These are phyloP conservation scores for Coniophora puteana DNA, from an alignment of 1,284 basidiomycete species.

Conservation along the genomic window DNA sequence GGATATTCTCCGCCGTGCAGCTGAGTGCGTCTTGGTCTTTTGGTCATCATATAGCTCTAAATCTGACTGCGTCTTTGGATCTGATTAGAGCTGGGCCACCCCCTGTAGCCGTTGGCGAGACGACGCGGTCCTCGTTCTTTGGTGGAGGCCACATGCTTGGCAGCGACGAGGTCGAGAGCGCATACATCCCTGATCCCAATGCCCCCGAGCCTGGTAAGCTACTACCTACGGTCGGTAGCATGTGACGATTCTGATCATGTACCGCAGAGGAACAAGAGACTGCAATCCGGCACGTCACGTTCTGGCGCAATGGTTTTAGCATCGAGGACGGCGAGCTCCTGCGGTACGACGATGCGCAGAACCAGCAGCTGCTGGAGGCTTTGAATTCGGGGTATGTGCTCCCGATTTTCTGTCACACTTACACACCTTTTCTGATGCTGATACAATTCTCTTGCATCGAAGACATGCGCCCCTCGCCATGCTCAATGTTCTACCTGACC, in stretches of 20 bases:
- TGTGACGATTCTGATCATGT: neutral
- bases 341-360: constrained; percentile 81
- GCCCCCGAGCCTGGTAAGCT: constrained; percentile 21
- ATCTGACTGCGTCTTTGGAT: constrained; percentile 5
- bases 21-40: constrained; percentile 54
- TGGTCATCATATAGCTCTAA: neutral
- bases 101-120: constrained; percentile 15
- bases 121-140: constrained; percentile 36
- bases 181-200: constrained; percentile 67
- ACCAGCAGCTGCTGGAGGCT: constrained; percentile 70
- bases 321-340: constrained; percentile 89
- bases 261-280: constrained; percentile 50
- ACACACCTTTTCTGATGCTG: constrained; percentile 1
- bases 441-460: neutral
- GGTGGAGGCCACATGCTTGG: constrained; percentile 86
- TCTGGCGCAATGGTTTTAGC: constrained; percentile 95
- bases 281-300: constrained; percentile 78
- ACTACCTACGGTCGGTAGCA: too few relatives aligned
- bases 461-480: constrained; percentile 79
- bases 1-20: constrained; percentile 80
- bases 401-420: neutral
- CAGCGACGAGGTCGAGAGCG: constrained; percentile 76
- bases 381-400: constrained; percentile 72
- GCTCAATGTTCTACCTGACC: constrained; percentile 75
- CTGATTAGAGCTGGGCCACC: constrained; percentile 22